Evolutionary conservation across 441 rosid genomes (phyloP), one percentile per base, ranked within the genome.

Genomic region (Sinapis alba): DNA sequence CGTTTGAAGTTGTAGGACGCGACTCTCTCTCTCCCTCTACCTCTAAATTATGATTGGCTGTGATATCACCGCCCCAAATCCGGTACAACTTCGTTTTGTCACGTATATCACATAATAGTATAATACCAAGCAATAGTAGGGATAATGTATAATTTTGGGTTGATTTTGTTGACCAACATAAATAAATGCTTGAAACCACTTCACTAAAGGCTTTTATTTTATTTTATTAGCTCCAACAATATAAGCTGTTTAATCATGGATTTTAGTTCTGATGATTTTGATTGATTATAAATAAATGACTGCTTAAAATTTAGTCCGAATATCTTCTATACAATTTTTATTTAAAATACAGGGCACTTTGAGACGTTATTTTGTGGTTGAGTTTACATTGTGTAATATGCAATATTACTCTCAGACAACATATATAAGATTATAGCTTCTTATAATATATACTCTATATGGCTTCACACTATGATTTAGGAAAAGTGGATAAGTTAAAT

Each of bases 71-170:
- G 74, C 24, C 69, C 56, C 24, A 28, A 36, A 61, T 62, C 63
- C 18, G 69, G 20, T 62, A 36, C 79, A 11, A 19, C 59, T 69
- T 54, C 74, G 74, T 75, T 75, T 69, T 69, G 79, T 69, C 74
- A 69, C 79, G 69, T 68, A 75, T 68, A 30, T 6, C n/a, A 30
- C 30, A 27, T 27, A 27, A 27, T 27, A 32, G 11, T 27, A 32
- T 32, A 12, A 38, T 11, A 38, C 47, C 47, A 12, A 38, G 12
- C 8, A 34, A 34, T 8, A 34, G 38, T 34, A 34, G 38, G 11
- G 38, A 34, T 34, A 9, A 34, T 34, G 8, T 34, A 34, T 34
- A 36, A 36, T 36, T 36, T 30, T 11, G 43, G n/a, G 43, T 36
- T 36, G 43, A 36, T 36, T 36, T 36, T 2, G 13, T 36, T 36